Evolutionary conservation across 1,284 basidiomycete species (phyloP).

Genomic region (Acaromyces ingoldii): DNA sequence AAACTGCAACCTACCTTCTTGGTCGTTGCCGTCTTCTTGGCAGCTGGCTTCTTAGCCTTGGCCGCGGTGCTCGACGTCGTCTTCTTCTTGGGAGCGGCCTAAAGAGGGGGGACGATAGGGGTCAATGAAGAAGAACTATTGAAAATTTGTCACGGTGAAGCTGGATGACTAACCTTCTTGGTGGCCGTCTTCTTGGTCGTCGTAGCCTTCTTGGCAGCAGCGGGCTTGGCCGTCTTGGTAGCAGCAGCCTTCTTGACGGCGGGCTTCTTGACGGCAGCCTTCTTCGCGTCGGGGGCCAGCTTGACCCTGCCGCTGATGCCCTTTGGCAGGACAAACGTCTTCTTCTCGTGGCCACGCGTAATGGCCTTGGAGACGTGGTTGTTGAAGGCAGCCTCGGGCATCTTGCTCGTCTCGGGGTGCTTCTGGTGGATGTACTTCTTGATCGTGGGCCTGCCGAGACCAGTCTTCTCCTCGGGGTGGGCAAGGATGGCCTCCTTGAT

Average conservation of each 20-base stretch:
- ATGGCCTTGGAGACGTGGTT: conserved; percentile 78
- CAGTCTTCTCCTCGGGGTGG: conserved; percentile 70
- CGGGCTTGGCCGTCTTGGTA: conserved; percentile 21
- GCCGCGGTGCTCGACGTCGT: conserved; percentile 29
- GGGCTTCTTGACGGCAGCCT: conserved; percentile 57
- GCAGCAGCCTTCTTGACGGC: conserved; percentile 61
- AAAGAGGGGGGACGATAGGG: not conserved
- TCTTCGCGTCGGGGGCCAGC: conserved; percentile 59
- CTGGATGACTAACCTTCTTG: conserved; percentile 30
- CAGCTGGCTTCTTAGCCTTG: conserved; percentile 45
- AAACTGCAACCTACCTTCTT: conserved; percentile 40
- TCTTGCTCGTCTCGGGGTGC: conserved; percentile 32
- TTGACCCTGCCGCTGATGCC: conserved; percentile 75
- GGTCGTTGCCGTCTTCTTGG: conserved; percentile 19
- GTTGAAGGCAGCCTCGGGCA: conserved; percentile 61
- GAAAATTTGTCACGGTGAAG: not conserved
- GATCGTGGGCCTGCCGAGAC: conserved; percentile 84
- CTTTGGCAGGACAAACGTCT: conserved; percentile 77
- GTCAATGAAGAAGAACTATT: not conserved
- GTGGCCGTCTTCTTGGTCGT: conserved; percentile 30
- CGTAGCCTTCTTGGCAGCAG: conserved; percentile 30
- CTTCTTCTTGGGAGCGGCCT: conserved; percentile 20
- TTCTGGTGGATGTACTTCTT: conserved; percentile 66
- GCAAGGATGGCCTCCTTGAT: conserved; percentile 69
- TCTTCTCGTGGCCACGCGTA: conserved; percentile 70